Evolutionary conservation across 306 rosid genomes (phyloP), one percentile per base, ranked within the genome.

Genomic region (Begonia loranthoides): DNA sequence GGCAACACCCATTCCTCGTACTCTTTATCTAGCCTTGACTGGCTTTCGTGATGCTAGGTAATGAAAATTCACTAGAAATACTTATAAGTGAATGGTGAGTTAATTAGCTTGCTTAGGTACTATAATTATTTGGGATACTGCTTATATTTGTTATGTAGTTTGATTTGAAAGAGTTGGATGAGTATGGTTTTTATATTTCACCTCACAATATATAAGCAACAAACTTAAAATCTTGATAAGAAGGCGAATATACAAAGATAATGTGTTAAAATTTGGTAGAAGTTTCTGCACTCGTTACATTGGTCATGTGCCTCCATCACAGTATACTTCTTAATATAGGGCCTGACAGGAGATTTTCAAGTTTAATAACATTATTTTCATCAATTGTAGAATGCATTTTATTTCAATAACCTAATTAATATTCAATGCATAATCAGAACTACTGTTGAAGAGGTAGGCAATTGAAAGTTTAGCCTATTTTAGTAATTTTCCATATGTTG

Each of bases 31-130:
- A 66, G 97, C 97, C 49, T 68, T 90, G 82, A 90, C 94, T 21
- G 97, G 95, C 49, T 90, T 90, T 55, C 95, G 97, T 22, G 97
- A 90, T 75, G 95, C 87, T 33, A 90, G 97, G 97, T 90, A 85
- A 74, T 40, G 16, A 63, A 57, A 55, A 66, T 50, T 60, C 51
- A 57, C 33, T 43, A 13, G 47, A 43, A 43, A 10, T 10, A 43
- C 1, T 28, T 28, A 28, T 28, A 28, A 36, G 12, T 24, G 41
- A 36, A 14, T 48, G 54, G 49, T 36, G 63, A 15, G 34, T 24
- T 13, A 12, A 9, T 16, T 33, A 34, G 36, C 11, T 7, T 56
- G 21, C 28, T 17, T 56, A 9, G 50, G 38, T 58, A 45, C 13
- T 47, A 12, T 15, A 46, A 58, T 47, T 4, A 12, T 47, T 46